Conservation (phyloP, 352 stramenopile genomes). For the Phytopythium helicoides region DNA sequence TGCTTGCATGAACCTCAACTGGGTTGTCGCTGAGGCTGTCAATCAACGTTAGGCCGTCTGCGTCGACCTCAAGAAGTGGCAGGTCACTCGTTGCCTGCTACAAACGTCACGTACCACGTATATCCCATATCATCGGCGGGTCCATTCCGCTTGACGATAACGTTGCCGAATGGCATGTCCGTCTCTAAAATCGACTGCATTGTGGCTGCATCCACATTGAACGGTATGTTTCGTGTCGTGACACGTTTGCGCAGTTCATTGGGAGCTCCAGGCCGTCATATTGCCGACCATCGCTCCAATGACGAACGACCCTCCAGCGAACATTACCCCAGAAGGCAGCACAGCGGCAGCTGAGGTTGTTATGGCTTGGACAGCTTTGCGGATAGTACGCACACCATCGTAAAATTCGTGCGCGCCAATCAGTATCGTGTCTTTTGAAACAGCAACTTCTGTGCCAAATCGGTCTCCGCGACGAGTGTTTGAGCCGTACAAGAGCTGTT, state of each 20-base stretch:
- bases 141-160: slow-evolving; percentile 67
- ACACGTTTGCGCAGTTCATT: slow-evolving; percentile 20
- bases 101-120: slow-evolving; percentile 87
- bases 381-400: slow-evolving; percentile 50
- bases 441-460: slow-evolving; percentile 68
- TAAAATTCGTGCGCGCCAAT: slow-evolving; percentile 69
- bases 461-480: slow-evolving; percentile 60
- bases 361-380: slow-evolving; percentile 70
- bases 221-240: slow-evolving; percentile 50
- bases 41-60: slow-evolving; percentile 1
- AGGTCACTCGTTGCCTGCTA: slow-evolving; percentile 48
- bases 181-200: slow-evolving; percentile 57
- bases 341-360: slow-evolving; percentile 9
- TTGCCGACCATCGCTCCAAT: slow-evolving; percentile 40
- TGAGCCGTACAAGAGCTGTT: slow-evolving; percentile 65
- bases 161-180: slow-evolving; percentile 66
- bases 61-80: slow-evolving; percentile 55
- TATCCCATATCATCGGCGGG: slow-evolving; percentile 49
- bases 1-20: background rate
- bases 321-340: background rate
- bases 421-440: slow-evolving; percentile 70
- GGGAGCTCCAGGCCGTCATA: slow-evolving; percentile 10
- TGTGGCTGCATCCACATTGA: slow-evolving; percentile 34
- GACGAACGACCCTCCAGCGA: background rate
- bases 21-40: background rate